Conservation (phyloP, 768 basidiomycete species). For the Candolleomyces aberdarensis region DNA sequence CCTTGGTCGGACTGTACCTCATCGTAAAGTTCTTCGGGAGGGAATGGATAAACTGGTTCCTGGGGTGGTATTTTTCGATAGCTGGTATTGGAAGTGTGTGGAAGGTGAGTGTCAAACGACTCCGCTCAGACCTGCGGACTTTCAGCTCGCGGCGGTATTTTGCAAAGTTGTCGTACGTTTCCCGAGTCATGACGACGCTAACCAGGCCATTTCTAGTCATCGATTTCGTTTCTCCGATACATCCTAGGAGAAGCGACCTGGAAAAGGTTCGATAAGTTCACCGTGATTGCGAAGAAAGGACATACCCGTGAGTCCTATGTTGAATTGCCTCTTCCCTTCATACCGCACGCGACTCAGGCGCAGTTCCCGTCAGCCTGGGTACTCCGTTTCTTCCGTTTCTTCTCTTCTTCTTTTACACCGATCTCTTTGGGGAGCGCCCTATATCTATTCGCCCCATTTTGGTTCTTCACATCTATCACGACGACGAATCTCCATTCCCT, state of each 20-base stretch:
- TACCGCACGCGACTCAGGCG: background rate
- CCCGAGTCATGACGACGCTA: background rate
- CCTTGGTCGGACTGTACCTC: constrained; percentile 65
- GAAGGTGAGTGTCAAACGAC: constrained; percentile 45
- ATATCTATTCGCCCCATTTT: background rate
- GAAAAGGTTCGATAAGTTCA: constrained; percentile 52
- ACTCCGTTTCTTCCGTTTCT: background rate
- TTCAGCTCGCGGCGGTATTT: background rate
- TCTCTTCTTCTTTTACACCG: background rate
- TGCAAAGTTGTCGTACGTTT: background rate
- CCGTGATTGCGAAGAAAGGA: constrained; percentile 43
- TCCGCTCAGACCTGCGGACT: background rate
- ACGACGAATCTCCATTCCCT: background rate
- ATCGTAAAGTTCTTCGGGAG: constrained; percentile 74
- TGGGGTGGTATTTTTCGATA: constrained; percentile 73
- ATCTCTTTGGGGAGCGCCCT: background rate
- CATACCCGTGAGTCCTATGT: constrained; percentile 5
- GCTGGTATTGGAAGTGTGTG: constrained; percentile 65
- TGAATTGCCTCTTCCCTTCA: background rate
- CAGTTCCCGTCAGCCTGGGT: background rate
- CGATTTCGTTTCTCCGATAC: constrained; percentile 48
- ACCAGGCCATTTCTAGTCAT: constrained; percentile 33
- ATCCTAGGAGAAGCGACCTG: constrained; percentile 50
- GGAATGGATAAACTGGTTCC: constrained; percentile 79
- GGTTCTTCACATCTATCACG: background rate